A percentile compares a stretch with the other conserved stretches of the same genome.
These are phyloP conservation scores for Flaveria sonorensis DNA, from an alignment of 129 eudicot species.

Conservation along the genomic window DNA sequence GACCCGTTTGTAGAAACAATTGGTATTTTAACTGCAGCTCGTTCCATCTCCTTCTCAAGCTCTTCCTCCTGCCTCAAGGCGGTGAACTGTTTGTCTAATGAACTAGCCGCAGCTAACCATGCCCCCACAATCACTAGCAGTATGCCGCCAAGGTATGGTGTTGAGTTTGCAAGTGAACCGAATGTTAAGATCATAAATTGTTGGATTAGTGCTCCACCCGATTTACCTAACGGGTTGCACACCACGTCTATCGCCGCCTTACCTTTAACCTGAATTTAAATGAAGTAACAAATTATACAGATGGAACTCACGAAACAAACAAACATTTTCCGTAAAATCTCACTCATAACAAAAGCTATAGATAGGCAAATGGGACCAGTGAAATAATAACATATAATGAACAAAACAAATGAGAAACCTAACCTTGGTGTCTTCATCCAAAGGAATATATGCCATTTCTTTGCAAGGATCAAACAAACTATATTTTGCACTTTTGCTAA, in stretches of 20 bases:
- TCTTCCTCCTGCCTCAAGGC: slow-evolving; percentile 85
- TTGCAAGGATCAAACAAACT: slow-evolving; percentile 99
- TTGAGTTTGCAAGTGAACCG: slow-evolving; percentile 96
- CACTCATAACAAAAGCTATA: too few species aligned
- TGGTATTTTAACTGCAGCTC: slow-evolving; percentile 83
- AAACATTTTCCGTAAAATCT: too few species aligned
- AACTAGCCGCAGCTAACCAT: slow-evolving; percentile 91
- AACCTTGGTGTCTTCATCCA: slow-evolving; percentile 99
- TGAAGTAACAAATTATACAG: neutral
- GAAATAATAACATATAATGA: neutral
- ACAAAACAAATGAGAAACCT: neutral
- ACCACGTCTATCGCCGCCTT: slow-evolving; percentile 99
- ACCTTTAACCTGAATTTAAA: slow-evolving; percentile 70
- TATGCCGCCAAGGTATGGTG: slow-evolving; percentile 93
- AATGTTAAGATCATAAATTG: slow-evolving; percentile 96
- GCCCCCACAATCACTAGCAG: slow-evolving; percentile 81
- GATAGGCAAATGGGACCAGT: neutral
- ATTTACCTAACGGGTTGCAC: slow-evolving; percentile 96
- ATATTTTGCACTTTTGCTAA: slow-evolving; percentile 98
- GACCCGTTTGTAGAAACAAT: slow-evolving; percentile 60
- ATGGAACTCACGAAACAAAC: too few species aligned
- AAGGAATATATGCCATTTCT: slow-evolving; percentile 98
- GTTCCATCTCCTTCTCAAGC: slow-evolving; percentile 95
- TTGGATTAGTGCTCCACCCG: slow-evolving; percentile 97
- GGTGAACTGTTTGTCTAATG: slow-evolving; percentile 83